Base-by-base conservation (phyloP, 768 basidiomycete genomes). In the Suillus tomentosus region DNA sequence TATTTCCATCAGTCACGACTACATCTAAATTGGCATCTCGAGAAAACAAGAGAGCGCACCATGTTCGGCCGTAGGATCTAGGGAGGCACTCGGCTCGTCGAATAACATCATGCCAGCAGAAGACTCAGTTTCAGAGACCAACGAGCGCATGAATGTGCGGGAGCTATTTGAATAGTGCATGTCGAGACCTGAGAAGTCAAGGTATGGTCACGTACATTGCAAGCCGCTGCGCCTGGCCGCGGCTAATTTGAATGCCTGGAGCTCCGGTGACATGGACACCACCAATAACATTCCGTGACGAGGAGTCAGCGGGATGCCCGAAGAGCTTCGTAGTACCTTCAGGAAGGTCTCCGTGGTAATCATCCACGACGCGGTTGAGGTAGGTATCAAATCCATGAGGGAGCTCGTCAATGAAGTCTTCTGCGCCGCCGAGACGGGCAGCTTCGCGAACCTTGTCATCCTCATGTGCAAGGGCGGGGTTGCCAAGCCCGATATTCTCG, bases 1-100 rank as follows among this genome's bases (percentile, higher is more conserved):
- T 85, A 60, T 22, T 13, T 36, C 37, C 5, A 61, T 10, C 40
- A 36, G 31, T 64, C 34, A 60, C 9, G 5, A 57, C 13, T 34
- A 60, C 43, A 61, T 24, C 45, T 43, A 9, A 34, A 24, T 36
- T 6, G 31, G 5, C 22, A 45, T 9, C 7, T 8, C 14, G 3
- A 50, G 24, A 8, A 22, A 27, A 40, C 7, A 1, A 24, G 50
- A 31, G 10, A 43, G 63, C 68, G 27, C 61, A 82, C 84, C 89
- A 65, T 93, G 89, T 69, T 93, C 91, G 3, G 91, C 90, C 11
- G 81, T 83, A 5, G 91, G 91, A 73, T 92, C 88, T 50, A 91
- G 78, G 64, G 88, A 86, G 5, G 89, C 89, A 34, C 87, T 88
- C 0, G 89, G 89, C 65, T 91, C 87, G 65, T 91, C 89, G 67